Conservation (phyloP, 106 monocot species). For the Dioscorea zingiberensis region DNA sequence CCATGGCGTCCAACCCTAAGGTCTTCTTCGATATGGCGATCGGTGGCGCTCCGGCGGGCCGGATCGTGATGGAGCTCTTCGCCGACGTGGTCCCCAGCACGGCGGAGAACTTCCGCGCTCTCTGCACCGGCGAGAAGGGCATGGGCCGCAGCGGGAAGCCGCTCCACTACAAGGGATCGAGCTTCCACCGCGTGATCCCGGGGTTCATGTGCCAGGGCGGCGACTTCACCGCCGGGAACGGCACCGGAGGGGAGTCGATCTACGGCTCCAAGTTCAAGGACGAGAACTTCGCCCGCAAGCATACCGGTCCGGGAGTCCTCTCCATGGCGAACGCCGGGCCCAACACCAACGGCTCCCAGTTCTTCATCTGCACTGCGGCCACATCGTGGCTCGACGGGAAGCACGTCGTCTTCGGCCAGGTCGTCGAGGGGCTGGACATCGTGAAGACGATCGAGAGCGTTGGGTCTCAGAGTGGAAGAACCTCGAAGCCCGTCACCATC, state of each 20-base stretch:
- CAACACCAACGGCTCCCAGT: slow-evolving; percentile 86
- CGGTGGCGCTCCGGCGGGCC: slow-evolving; percentile 34
- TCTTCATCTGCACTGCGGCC: slow-evolving; percentile 65
- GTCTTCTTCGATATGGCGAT: slow-evolving; percentile 55
- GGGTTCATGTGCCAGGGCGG: slow-evolving; percentile 92
- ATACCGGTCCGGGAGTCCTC: slow-evolving; percentile 54
- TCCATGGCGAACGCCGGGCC: slow-evolving; percentile 86
- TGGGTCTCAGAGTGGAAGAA: slow-evolving; percentile 34
- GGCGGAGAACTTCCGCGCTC: slow-evolving; percentile 52
- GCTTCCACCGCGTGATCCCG: slow-evolving; percentile 88
- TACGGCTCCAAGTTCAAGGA: slow-evolving; percentile 69
- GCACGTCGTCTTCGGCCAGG: slow-evolving; percentile 73
- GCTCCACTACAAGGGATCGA: slow-evolving; percentile 71
- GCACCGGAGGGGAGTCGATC: slow-evolving; percentile 86
- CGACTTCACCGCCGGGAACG: slow-evolving; percentile 85
- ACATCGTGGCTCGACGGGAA: slow-evolving; percentile 66
- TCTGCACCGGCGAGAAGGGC: slow-evolving; percentile 89
- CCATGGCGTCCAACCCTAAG: slow-evolving; percentile 33
- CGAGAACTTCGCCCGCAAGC: slow-evolving; percentile 64
- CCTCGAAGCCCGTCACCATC: slow-evolving; percentile 35
- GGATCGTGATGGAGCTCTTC: slow-evolving; percentile 60
- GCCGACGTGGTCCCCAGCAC: slow-evolving; percentile 40
- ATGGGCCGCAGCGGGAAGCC: slow-evolving; percentile 53
- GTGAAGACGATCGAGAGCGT: slow-evolving; percentile 46
- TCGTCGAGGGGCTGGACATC: slow-evolving; percentile 55